These are phyloP conservation scores for Phialocephala subalpina DNA, from an alignment of 2,329 filamentous ascomycete species.

Conservation along the genomic window DNA sequence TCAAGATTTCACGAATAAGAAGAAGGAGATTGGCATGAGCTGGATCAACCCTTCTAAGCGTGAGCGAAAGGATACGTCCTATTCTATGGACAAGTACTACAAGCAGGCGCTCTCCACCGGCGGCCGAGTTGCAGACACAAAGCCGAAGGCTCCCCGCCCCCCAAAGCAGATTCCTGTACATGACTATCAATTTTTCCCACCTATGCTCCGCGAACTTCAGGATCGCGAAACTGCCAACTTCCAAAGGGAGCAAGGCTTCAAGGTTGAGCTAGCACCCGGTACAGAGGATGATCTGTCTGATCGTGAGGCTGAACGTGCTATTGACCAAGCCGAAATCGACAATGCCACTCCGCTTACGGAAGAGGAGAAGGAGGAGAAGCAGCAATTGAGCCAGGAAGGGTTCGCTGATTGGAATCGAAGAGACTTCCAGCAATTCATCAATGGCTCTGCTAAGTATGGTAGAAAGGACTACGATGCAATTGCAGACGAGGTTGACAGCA, in stretches of 20 bases:
- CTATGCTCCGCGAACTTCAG: conserved; percentile 84
- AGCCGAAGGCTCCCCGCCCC: conserved; percentile 93
- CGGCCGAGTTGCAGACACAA: conserved; percentile 80
- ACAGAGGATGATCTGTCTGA: conserved; percentile 87
- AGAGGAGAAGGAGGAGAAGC: conserved; percentile 88
- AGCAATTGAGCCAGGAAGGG: conserved; percentile 80
- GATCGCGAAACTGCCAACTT: conserved; percentile 97
- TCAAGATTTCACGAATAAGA: conserved; percentile 89
- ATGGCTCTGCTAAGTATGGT: conserved; percentile 92
- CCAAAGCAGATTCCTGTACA: conserved; percentile 92
- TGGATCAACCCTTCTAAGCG: conserved; percentile 99
- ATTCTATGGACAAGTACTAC: conserved; percentile 99
- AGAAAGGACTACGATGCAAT: conserved; percentile 87
- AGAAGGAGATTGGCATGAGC: conserved; percentile 89
- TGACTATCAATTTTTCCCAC: conserved; percentile 97
- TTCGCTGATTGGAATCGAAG: conserved; percentile 96
- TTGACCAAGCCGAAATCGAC: conserved; percentile 93
- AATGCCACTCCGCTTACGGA: conserved; percentile 88
- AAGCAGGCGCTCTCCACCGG: conserved; percentile 86
- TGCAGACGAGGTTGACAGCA: conserved; percentile 89
- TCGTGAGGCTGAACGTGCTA: conserved; percentile 84
- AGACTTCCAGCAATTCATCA: conserved; percentile 98
- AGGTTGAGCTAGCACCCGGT: conserved; percentile 88
- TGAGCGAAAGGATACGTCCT: conserved; percentile 96
- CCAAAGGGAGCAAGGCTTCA: conserved; percentile 95